phyloP scores from a whole-genome alignment of 75 land plant species.

The Isoetes taiwanensis region DNA sequence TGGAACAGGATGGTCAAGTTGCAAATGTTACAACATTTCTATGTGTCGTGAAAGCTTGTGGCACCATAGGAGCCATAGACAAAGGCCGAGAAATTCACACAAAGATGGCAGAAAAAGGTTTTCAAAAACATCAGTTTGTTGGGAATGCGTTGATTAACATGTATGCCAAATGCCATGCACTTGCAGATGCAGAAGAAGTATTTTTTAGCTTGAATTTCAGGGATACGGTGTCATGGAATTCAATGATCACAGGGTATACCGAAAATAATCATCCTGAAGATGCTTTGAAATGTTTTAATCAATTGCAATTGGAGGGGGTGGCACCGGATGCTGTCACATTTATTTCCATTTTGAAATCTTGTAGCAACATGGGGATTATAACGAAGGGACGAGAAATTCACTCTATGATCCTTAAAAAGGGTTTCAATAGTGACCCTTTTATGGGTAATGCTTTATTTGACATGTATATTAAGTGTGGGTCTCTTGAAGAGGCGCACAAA shows the following conservation, averaged over 20 bases:
- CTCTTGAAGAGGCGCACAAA: constrained; percentile 8
- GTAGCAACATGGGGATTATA: not conserved
- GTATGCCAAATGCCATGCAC: constrained; percentile 26
- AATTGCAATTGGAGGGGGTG: constrained; percentile 10
- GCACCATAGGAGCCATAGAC: constrained; percentile 10
- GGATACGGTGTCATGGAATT: constrained; percentile 29
- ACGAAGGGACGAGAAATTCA: constrained; percentile 19
- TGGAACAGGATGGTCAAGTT: constrained; percentile 11
- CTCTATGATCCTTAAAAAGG: constrained; percentile 7
- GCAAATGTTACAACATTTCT: constrained; percentile 16
- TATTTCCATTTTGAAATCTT: constrained; percentile 9
- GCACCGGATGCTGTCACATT: constrained; percentile 20
- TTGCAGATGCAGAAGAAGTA: constrained; percentile 21
- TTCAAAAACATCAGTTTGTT: constrained; percentile 5
- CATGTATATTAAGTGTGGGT: constrained; percentile 21
- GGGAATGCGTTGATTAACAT: constrained; percentile 27
- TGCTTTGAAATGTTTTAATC: constrained; percentile 14
- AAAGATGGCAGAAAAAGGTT: constrained; percentile 21
- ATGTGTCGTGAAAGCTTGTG: constrained; percentile 18
- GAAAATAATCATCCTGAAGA: constrained; percentile 12
- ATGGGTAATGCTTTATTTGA: constrained; percentile 18
- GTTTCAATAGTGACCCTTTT: constrained; percentile 13
- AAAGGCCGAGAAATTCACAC: constrained; percentile 18
- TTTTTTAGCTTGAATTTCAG: constrained; percentile 19
- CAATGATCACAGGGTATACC: constrained; percentile 19